Base-by-base conservation (phyloP, 345 rosid genomes). In the Clausena lansium region DNA sequence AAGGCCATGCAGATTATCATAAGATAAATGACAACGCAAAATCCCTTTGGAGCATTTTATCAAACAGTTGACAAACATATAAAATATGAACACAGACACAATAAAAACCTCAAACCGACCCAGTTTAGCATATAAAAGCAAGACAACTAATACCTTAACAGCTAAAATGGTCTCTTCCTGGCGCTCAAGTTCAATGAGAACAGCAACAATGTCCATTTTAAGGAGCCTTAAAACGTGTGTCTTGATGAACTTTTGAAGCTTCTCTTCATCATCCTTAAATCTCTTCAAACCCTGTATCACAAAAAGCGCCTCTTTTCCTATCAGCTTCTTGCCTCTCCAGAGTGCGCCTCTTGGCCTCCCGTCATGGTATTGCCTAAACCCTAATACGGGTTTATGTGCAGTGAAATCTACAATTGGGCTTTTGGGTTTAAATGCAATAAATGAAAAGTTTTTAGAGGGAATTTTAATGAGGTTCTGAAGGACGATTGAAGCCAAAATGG, bases 271-370 rank as follows among this genome's bases (percentile, higher is more conserved):
- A 55, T 88, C 89, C 81, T 91, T 93, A 81, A 93, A 83, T 80
- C 99, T 87, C 87, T 92, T 93, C 76, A 95, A 80, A 52, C 97
- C 97, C 78, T 81, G 79, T 73, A 90, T 85, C 39, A 87, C 97
- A 68, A 92, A 93, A 55, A 93, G 87, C 1, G 97, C 93, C 70
- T 92, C 99, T 87, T 92, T 95, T 2, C 99, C 93, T 33, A 93
- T 92, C 52, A 92, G 83, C 71, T 95, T 95, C 90, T 92, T 95
- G 47, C 99, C 96, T 81, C 92, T 91, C 99, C 98, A 93, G 5
- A 92, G 96, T 73, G 97, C 90, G 20, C 98, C 98, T 58, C 98
- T 93, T 9, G 98, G 98, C 81, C 98, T 91, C 64, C 99, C 98
- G 60, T 95, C 99, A 52, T 90, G 99, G 84, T 84, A 91, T 74